Conservation (phyloP, 192 early-diverging fungal genomes). For the Coemansia sp. region DNA sequence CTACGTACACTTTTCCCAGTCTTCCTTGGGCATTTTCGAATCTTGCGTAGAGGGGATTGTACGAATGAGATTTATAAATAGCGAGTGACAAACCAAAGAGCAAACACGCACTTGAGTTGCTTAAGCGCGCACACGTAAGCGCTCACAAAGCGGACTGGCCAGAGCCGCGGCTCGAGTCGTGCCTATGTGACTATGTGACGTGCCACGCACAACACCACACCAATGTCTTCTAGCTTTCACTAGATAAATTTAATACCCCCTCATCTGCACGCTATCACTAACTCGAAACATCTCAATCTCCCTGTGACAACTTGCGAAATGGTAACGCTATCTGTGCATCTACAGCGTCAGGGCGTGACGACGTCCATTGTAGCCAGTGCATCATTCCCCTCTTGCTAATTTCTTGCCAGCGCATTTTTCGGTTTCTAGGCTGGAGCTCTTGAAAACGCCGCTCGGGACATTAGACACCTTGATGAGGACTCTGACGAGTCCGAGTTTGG, state of each 20-base stretch:
- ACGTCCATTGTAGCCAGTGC: background rate
- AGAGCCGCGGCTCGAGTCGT: background rate
- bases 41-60: background rate
- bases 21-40: slow-evolving; percentile 68
- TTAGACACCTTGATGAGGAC: slow-evolving; percentile 81
- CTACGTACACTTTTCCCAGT: slow-evolving; percentile 96
- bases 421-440: slow-evolving; percentile 80
- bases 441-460: slow-evolving; percentile 77
- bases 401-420: background rate
- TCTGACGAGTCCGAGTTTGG: slow-evolving; percentile 87
- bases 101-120: too few species aligned
- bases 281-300: background rate
- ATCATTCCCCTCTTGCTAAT: background rate
- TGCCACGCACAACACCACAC: too few species aligned
- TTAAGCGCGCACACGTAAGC: slow-evolving; percentile 1
- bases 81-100: too few species aligned
- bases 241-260: too few species aligned
- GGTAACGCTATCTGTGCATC: slow-evolving; percentile 1
- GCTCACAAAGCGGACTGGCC: background rate
- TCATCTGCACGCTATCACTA: background rate
- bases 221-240: too few species aligned
- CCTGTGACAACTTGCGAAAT: background rate
- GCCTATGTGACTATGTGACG: too few species aligned
- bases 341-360: background rate
- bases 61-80: background rate